These are phyloP conservation scores for Chaetothyriales sp. DNA, from an alignment of 2,329 filamentous ascomycete species.

Conservation along the genomic window DNA sequence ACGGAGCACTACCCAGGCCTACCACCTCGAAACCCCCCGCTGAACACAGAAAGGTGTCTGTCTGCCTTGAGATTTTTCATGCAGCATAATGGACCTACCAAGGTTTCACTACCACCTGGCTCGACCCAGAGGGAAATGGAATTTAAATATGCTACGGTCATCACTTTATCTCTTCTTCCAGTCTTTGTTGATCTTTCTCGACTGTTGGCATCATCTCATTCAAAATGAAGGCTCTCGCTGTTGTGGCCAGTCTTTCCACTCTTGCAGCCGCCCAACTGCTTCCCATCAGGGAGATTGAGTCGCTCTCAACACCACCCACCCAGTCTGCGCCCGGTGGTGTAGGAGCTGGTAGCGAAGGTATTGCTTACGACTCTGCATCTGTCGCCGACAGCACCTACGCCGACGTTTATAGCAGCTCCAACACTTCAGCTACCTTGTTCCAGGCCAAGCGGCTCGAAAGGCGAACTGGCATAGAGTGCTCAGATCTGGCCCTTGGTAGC, in stretches of 20 bases:
- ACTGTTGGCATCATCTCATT: background rate
- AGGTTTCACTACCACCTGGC: background rate
- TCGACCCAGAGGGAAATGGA: background rate
- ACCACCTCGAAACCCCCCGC: background rate
- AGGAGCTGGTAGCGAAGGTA: background rate
- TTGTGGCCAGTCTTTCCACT: background rate
- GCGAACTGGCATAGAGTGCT: constrained; percentile 8
- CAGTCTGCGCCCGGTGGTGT: background rate
- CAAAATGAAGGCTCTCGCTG: background rate
- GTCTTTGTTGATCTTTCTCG: background rate
- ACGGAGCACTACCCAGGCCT: no score
- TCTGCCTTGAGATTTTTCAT: background rate
- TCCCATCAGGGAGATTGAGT: background rate
- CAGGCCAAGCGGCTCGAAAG: background rate
- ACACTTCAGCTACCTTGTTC: background rate
- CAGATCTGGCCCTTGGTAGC: constrained; percentile 16
- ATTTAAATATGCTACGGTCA: background rate
- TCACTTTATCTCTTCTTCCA: background rate
- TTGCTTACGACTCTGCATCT: background rate
- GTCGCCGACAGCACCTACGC: background rate
- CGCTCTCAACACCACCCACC: background rate
- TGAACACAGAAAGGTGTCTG: background rate
- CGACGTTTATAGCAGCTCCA: background rate
- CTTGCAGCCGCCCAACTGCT: background rate
- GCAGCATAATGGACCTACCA: background rate